A percentile compares a stretch with the other conserved stretches of the same genome.
These are phyloP conservation scores for Candida endomychidarum DNA, from an alignment of 805 yeast species.

Conservation along the genomic window DNA sequence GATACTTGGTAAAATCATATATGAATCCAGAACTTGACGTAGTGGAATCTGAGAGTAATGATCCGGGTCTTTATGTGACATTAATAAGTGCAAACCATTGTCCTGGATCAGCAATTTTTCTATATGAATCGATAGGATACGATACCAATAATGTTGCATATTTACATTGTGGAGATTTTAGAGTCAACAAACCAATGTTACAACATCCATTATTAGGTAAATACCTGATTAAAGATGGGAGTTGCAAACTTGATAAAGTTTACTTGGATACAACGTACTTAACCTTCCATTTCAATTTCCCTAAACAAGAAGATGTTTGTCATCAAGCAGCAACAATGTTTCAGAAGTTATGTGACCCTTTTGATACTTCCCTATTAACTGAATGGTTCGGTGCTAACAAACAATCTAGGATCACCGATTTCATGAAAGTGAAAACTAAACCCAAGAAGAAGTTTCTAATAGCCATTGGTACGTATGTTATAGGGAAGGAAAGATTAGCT, in stretches of 20 bases:
- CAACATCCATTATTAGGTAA: slow-evolving; percentile 29
- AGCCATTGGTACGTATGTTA: slow-evolving; percentile 83
- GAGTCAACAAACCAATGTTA: slow-evolving; percentile 61
- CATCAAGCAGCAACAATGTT: slow-evolving; percentile 56
- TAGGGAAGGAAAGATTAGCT: slow-evolving; percentile 90
- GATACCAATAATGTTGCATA: slow-evolving; percentile 28
- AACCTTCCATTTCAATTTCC: slow-evolving; percentile 72
- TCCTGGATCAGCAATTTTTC: slow-evolving; percentile 87
- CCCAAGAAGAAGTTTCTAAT: slow-evolving; percentile 47
- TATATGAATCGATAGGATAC: slow-evolving; percentile 53
- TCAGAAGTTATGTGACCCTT: slow-evolving; percentile 32
- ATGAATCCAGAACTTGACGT: neutral
- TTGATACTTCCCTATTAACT: slow-evolving; percentile 23
- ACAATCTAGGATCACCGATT: slow-evolving; percentile 43
- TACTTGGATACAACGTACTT: slow-evolving; percentile 92
- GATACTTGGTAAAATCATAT: slow-evolving; percentile 29
- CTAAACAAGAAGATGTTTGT: slow-evolving; percentile 72
- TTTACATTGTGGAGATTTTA: slow-evolving; percentile 92
- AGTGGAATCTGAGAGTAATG: slow-evolving; percentile 11
- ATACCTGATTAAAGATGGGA: slow-evolving; percentile 18
- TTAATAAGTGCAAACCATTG: slow-evolving; percentile 90
- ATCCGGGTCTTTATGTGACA: slow-evolving; percentile 50
- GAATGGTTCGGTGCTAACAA: slow-evolving; percentile 34
- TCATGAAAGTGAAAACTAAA: slow-evolving; percentile 16
- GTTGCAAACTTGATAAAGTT: slow-evolving; percentile 48